Evolutionary conservation across 768 basidiomycete species (phyloP).

Genomic region (Chalciporus pseudorubinellus): DNA sequence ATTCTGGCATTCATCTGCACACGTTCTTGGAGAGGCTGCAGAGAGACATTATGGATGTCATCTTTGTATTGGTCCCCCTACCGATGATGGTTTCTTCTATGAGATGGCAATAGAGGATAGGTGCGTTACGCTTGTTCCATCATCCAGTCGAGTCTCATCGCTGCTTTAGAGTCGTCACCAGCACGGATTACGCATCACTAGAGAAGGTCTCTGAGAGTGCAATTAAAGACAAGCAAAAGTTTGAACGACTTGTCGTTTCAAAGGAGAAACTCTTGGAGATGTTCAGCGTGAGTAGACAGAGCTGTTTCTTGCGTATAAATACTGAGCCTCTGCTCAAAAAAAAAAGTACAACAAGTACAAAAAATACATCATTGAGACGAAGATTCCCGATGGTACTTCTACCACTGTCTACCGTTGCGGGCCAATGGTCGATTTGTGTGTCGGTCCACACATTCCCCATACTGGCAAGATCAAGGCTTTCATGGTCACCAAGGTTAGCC

Average conservation of each 20-base stretch:
- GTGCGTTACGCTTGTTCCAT: constrained; percentile 32
- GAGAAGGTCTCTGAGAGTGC: constrained; percentile 87
- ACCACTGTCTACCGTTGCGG: constrained; percentile 99
- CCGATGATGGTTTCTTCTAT: constrained; percentile 98
- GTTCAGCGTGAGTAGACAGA: constrained; percentile 72
- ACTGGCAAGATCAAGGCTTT: constrained; percentile 97
- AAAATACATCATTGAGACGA: constrained; percentile 89
- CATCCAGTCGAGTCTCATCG: background rate
- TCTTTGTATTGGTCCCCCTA: constrained; percentile 94
- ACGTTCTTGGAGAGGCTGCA: constrained; percentile 94
- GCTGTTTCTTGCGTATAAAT: background rate
- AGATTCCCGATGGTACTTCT: constrained; percentile 93
- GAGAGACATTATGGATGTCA: constrained; percentile 97
- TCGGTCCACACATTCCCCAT: constrained; percentile 97
- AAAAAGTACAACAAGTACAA: constrained; percentile 99
- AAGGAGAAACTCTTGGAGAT: constrained; percentile 96
- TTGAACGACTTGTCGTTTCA: constrained; percentile 88
- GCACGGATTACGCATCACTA: constrained; percentile 80
- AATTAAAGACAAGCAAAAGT: constrained; percentile 96
- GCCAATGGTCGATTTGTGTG: constrained; percentile 95
- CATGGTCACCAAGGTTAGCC: constrained; percentile 86
- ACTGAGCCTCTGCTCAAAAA: constrained; percentile 4
- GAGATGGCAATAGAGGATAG: constrained; percentile 92
- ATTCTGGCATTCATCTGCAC: constrained; percentile 99
- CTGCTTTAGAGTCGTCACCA: constrained; percentile 62